Evolutionary conservation across 2,329 filamentous ascomycete genomes (phyloP).

Genomic region (Stenocarpella maydis): DNA sequence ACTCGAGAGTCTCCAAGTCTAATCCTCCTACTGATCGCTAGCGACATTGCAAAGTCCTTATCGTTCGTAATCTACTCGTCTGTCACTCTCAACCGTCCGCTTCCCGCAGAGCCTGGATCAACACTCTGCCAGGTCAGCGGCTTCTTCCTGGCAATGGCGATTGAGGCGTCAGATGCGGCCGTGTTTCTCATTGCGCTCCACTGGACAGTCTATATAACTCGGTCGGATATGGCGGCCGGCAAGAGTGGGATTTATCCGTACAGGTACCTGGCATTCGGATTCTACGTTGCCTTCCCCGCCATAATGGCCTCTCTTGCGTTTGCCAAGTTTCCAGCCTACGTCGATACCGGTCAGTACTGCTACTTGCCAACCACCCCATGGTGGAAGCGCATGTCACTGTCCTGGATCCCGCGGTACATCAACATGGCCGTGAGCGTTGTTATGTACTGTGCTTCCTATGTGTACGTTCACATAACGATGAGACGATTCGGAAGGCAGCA

Average conservation of each 20-base stretch:
- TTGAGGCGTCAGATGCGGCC: conserved; percentile 75
- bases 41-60: conserved; percentile 74
- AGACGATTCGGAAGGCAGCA: conserved; percentile 47
- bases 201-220: conserved; percentile 75
- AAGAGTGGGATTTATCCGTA: conserved; percentile 76
- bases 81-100: conserved; percentile 59
- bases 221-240: conserved; percentile 55
- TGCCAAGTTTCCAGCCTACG: conserved; percentile 61
- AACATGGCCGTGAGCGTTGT: conserved; percentile 70
- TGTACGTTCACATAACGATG: conserved; percentile 64
- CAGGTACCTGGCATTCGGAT: conserved; percentile 64
- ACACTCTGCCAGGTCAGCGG: conserved; percentile 73
- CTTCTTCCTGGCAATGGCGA: conserved; percentile 72
- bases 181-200: conserved; percentile 79
- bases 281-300: conserved; percentile 66
- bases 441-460: conserved; percentile 75
- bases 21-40: conserved; percentile 76
- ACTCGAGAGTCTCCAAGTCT: conserved; percentile 60
- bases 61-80: conserved; percentile 74
- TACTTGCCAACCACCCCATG: conserved; percentile 71
- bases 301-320: conserved; percentile 70
- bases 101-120: conserved; percentile 58
- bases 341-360: conserved; percentile 73
- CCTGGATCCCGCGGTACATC: conserved; percentile 78
- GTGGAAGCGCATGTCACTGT: conserved; percentile 74